phyloP scores from a whole-genome alignment of 768 basidiomycete species.

The Termitomyces sp. region DNA sequence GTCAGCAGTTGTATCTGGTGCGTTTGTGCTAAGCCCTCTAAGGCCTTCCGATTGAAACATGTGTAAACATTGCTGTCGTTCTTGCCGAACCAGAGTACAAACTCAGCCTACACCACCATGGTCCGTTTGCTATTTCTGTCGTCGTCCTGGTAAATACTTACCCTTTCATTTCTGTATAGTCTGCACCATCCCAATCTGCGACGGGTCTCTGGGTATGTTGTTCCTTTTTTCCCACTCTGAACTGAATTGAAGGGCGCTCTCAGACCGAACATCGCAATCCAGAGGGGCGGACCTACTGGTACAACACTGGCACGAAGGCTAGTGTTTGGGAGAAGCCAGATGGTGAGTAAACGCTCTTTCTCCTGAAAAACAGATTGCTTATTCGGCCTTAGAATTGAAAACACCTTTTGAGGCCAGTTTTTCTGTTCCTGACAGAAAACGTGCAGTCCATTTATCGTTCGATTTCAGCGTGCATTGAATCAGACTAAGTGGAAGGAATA shows the following conservation, averaged over 20 bases:
- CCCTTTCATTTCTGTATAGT: conserved; percentile 1
- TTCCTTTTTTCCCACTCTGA: neutral
- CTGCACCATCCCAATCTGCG: conserved; percentile 8
- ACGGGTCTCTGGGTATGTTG: conserved; percentile 33
- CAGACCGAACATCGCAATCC: conserved; percentile 93
- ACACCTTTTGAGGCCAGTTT: conserved; percentile 79
- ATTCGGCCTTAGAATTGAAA: conserved; percentile 61
- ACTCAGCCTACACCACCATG: conserved; percentile 1
- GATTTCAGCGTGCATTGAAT: conserved; percentile 71
- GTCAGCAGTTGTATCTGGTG: neutral
- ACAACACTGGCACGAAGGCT: conserved; percentile 80
- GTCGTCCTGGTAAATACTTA: neutral
- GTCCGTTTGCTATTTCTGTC: neutral
- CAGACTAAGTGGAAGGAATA: conserved; percentile 97
- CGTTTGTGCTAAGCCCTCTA: neutral
- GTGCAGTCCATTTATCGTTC: conserved; percentile 11
- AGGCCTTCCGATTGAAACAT: conserved; percentile 7
- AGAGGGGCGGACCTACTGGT: conserved; percentile 98
- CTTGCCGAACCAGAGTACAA: neutral
- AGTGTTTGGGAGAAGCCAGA: conserved; percentile 99
- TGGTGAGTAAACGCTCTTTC: conserved; percentile 41
- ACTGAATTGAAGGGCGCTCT: neutral
- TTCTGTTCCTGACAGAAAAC: conserved; percentile 3
- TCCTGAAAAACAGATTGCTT: neutral
- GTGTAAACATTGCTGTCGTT: conserved; percentile 1